Percentiles rank a stretch among this genome's conserved stretches.
Evolutionary conservation across 2,329 filamentous ascomycete species (phyloP).

Genomic region (Colletotrichum graminicola): DNA sequence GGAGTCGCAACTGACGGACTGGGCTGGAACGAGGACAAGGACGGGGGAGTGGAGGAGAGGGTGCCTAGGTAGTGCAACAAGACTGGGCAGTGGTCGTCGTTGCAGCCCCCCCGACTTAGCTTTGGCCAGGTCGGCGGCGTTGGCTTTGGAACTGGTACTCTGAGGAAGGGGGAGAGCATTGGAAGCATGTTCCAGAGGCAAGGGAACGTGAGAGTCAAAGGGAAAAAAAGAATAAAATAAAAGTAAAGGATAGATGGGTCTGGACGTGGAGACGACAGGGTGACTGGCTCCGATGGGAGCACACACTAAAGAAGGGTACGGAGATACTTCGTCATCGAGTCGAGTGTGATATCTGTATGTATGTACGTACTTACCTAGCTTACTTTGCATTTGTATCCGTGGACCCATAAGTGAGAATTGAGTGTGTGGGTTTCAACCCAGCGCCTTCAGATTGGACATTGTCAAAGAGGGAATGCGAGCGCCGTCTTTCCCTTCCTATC

Average conservation of each 20-base stretch:
- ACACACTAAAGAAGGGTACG: slow-evolving; percentile 27
- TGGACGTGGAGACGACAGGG: slow-evolving; percentile 36
- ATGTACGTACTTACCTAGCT: slow-evolving; percentile 9
- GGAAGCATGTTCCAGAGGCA: neutral
- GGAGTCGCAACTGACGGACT: neutral
- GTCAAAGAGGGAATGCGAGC: slow-evolving; percentile 19
- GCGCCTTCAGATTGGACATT: slow-evolving; percentile 22
- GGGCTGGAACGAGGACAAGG: neutral
- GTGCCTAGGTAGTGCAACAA: slow-evolving; percentile 10
- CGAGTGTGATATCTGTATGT: neutral
- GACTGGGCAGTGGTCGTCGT: neutral
- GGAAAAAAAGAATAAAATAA: neutral
- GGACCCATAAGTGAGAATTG: slow-evolving; percentile 12
- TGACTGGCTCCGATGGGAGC: slow-evolving; percentile 10
- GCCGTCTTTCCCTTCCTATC: neutral
- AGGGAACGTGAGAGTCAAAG: too few relatives aligned
- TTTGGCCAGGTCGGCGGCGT: slow-evolving; percentile 1
- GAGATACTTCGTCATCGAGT: slow-evolving; percentile 10
- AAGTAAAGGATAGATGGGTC: slow-evolving; percentile 15
- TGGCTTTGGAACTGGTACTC: slow-evolving; percentile 4
- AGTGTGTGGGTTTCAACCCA: slow-evolving; percentile 16
- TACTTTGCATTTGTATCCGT: too few relatives aligned
- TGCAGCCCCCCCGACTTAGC: neutral
- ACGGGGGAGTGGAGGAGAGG: neutral
- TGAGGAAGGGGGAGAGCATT: neutral